Evolutionary conservation across 2,329 filamentous ascomycete species (phyloP), one percentile per base, ranked within the genome.

Genomic region (Aspergillus sp.): DNA sequence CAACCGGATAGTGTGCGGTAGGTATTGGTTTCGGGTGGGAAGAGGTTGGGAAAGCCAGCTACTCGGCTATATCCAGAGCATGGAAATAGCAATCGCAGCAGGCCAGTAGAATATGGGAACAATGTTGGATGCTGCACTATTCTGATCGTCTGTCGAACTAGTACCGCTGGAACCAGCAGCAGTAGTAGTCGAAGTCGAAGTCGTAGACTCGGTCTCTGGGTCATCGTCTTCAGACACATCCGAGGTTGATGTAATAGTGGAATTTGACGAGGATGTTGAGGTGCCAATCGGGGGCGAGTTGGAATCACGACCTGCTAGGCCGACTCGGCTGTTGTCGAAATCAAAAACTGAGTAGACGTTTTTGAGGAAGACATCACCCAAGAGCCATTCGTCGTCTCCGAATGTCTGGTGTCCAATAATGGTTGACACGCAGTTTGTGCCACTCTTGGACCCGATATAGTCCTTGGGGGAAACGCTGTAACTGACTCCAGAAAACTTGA

Each of bases 331-430:
- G 32, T 69, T 58, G 39, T 91, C 88, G 42, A 79, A 80, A 62
- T 95, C 90, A 61, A 94, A 95, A 26, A 93, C 83, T 1, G 81
- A 75, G 61, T 95, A 95, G 11, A 95, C 89, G 54, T 94, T 95
- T 71, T 94, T 95, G 48, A 95, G 68, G 56, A 95, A 95, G 1
- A 85, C 80, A 52, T 90, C 89, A 2, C 90, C 90, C 1, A 95
- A 67, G n/a, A 95, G 73, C 88, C 89, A 95, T 27, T 82, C 68
- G 30, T 69, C 61, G 56, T 54, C 74, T 1, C 74, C 68, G 37
- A 88, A 82, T 10, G 87, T 80, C 59, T 85, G 78, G 27, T 81
- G 75, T 2, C 85, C 86, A 42, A 89, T 83, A 31, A 95, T 79
- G 55, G 87, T 90, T 62, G 86, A 90, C 12, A 79, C 53, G 50